Conservation (phyloP, 208 protist species). For the Acanthamoeba royreba region DNA sequence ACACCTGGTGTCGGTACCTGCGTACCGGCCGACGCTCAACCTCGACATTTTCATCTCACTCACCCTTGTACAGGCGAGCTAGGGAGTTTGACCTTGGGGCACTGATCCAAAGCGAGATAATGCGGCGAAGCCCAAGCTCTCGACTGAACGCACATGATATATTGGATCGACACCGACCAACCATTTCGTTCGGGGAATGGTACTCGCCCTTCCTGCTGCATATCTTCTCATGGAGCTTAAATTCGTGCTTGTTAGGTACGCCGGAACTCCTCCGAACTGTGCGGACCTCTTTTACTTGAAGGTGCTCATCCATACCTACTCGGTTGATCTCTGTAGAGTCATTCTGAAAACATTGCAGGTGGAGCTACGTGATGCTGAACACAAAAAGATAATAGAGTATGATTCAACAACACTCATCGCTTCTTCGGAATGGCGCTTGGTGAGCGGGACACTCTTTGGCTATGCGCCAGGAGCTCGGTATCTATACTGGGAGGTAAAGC, state of each 20-base stretch:
- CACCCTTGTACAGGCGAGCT: not conserved
- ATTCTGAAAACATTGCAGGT: not conserved
- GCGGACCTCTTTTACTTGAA: constrained; percentile 25
- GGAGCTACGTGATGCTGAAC: not conserved
- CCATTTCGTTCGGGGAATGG: not conserved
- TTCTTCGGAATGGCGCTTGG: not conserved
- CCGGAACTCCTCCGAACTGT: not conserved
- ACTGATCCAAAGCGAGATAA: not conserved
- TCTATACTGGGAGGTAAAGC: not conserved
- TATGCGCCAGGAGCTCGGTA: not conserved
- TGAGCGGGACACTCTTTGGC: not conserved
- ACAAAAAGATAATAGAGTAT: not conserved
- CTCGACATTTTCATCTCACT: not conserved
- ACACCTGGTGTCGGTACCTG: not conserved
- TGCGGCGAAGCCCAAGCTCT: not conserved
- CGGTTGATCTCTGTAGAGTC: not conserved
- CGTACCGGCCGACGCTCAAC: not conserved
- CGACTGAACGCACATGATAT: not conserved
- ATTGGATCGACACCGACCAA: not conserved
- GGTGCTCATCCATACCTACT: not conserved
- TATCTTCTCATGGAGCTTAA: not conserved
- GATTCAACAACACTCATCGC: not conserved
- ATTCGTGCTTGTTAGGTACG: not conserved
- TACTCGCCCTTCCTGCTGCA: not conserved
- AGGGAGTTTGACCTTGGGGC: constrained; percentile 15